phyloP scores from a whole-genome alignment of 352 stramenopile genomes.

The Albugo laibachii region DNA sequence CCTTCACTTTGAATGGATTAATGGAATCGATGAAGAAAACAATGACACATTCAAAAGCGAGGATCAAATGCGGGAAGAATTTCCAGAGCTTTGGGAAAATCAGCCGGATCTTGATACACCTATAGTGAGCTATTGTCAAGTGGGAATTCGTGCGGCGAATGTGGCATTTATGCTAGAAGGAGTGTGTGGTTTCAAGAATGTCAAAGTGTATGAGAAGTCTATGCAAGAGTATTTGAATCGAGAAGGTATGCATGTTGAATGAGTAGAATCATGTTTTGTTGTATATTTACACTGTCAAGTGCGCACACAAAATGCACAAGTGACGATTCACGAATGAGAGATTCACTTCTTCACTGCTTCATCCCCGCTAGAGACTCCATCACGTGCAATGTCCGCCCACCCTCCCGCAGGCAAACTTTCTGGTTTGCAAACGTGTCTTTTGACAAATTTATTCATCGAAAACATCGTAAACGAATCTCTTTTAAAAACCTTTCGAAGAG shows the following conservation, averaged over 20 bases:
- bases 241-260: slow-evolving; percentile 30
- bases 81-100: slow-evolving; percentile 12
- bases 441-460: slow-evolving; percentile 81
- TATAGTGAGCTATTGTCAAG: slow-evolving; percentile 58
- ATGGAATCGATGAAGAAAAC: slow-evolving; percentile 22
- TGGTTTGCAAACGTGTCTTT: slow-evolving; percentile 59
- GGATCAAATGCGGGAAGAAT: neutral
- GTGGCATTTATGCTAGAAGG: slow-evolving; percentile 48
- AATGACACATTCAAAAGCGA: neutral
- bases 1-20: slow-evolving; percentile 52
- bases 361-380: slow-evolving; percentile 64
- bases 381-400: slow-evolving; percentile 46
- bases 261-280: neutral
- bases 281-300: no score
- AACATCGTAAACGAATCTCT: slow-evolving; percentile 78
- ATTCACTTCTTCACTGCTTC: slow-evolving; percentile 23
- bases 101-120: slow-evolving; percentile 15
- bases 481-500: slow-evolving; percentile 64
- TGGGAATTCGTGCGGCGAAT: slow-evolving; percentile 41
- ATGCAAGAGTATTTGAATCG: slow-evolving; percentile 68
- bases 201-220: slow-evolving; percentile 53
- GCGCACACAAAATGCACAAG: no score
- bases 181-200: slow-evolving; percentile 23
- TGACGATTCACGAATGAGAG: no score
- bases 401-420: slow-evolving; percentile 37